Conservation (phyloP, 2,329 filamentous ascomycete species). For the Ploettnerulaceae sp. region DNA sequence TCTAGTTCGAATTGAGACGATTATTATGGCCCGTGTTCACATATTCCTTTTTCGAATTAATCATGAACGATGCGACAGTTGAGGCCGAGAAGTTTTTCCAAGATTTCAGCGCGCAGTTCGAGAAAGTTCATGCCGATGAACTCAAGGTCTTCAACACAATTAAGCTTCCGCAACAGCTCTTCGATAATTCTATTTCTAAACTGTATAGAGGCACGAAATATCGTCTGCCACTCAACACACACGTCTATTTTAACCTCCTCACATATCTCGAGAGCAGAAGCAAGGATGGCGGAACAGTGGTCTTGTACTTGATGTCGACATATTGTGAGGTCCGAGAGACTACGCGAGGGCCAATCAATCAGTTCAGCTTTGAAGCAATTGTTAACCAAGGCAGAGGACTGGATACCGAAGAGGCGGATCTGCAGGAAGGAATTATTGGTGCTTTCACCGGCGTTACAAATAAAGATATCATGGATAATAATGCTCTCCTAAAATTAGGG, state of each 20-base stretch:
- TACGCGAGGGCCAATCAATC: slow-evolving; percentile 57
- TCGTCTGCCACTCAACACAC: slow-evolving; percentile 79
- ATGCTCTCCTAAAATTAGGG: slow-evolving; percentile 65
- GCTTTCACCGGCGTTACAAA: slow-evolving; percentile 57
- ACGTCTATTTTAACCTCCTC: slow-evolving; percentile 76
- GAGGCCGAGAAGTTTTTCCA: slow-evolving; percentile 73
- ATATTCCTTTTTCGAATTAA: slow-evolving; percentile 81
- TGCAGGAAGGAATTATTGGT: slow-evolving; percentile 60
- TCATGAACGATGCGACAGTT: slow-evolving; percentile 63
- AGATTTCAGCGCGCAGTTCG: slow-evolving; percentile 63
- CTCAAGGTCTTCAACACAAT: slow-evolving; percentile 70
- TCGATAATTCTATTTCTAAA: slow-evolving; percentile 71
- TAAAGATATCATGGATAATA: slow-evolving; percentile 53
- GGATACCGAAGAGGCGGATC: slow-evolving; percentile 53
- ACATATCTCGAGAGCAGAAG: slow-evolving; percentile 86
- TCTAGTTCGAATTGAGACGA: slow-evolving; percentile 79
- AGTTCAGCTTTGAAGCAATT: slow-evolving; percentile 58
- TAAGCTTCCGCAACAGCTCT: slow-evolving; percentile 70
- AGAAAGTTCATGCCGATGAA: slow-evolving; percentile 74
- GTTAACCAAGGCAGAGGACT: slow-evolving; percentile 53
- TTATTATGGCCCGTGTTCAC: slow-evolving; percentile 92
- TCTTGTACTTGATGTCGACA: slow-evolving; percentile 66
- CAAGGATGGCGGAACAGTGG: slow-evolving; percentile 71
- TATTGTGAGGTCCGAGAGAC: slow-evolving; percentile 56
- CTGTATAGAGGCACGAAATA: slow-evolving; percentile 86